Conservation (phyloP, 768 basidiomycete species). For the Lactifluus subvellereus region DNA sequence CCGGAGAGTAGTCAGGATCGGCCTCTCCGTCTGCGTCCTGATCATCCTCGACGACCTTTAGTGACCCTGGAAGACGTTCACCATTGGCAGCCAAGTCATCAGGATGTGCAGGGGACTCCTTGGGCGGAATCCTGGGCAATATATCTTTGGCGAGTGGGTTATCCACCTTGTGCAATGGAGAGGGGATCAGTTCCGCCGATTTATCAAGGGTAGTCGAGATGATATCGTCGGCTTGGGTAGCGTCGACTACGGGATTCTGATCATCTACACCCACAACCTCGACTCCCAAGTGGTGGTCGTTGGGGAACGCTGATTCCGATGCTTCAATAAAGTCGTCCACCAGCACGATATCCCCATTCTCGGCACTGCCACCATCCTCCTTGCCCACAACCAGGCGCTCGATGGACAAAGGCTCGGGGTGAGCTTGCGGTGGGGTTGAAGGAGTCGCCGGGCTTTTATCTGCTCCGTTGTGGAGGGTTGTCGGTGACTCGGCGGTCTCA, state of each 20-base stretch:
- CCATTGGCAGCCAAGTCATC: background rate
- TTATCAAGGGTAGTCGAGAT: background rate
- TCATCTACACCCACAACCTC: background rate
- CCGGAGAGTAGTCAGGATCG: slow-evolving; percentile 21
- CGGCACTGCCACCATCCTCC: background rate
- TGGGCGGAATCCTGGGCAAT: background rate
- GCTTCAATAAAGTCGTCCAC: background rate
- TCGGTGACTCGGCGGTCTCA: slow-evolving; percentile 1
- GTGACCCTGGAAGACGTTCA: background rate
- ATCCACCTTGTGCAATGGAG: background rate
- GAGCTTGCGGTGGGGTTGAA: background rate
- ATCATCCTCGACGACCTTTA: slow-evolving; percentile 1
- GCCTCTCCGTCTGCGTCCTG: slow-evolving; percentile 24
- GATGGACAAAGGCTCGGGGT: background rate
- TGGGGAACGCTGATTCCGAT: background rate
- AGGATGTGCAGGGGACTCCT: background rate
- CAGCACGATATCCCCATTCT: background rate
- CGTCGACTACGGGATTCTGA: background rate
- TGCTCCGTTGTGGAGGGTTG: background rate
- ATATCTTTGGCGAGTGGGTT: background rate
- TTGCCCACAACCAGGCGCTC: background rate
- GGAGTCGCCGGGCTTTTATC: background rate
- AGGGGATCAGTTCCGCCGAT: background rate
- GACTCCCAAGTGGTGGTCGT: background rate
- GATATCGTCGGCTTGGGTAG: background rate